Evolutionary conservation across 805 yeast genomes (phyloP).

Genomic region (Tetrapisispora arboricola): DNA sequence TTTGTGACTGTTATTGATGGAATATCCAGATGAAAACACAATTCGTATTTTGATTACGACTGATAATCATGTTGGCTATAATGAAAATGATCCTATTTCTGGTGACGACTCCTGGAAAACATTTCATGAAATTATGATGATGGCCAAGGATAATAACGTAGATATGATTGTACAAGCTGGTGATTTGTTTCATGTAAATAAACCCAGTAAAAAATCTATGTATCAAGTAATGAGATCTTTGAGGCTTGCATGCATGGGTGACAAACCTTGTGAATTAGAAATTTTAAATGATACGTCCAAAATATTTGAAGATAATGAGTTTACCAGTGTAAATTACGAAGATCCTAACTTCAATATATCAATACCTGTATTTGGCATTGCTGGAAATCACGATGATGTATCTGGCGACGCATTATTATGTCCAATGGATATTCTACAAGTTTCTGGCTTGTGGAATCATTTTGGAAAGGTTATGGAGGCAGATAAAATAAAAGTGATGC

Average conservation of each 20-base stretch:
- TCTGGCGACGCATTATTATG: conserved; percentile 76
- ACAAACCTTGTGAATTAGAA: conserved; percentile 78
- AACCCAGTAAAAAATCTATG: conserved; percentile 78
- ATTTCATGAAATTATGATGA: conserved; percentile 67
- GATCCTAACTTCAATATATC: conserved; percentile 86
- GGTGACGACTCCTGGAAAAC: conserved; percentile 87
- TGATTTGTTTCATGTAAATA: conserved; percentile 82
- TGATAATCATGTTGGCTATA: conserved; percentile 93
- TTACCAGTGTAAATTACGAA: conserved; percentile 71
- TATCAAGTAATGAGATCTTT: conserved; percentile 71
- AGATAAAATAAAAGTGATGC: conserved; percentile 64
- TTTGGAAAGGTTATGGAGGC: conserved; percentile 74
- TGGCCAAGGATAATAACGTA: conserved; percentile 62
- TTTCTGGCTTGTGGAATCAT: conserved; percentile 77
- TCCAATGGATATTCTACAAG: conserved; percentile 77
- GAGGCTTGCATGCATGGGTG: conserved; percentile 68
- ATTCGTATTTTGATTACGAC: conserved; percentile 76
- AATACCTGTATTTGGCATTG: conserved; percentile 82
- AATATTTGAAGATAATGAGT: conserved; percentile 48
- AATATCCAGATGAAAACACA: conserved; percentile 40
- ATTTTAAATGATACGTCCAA: conserved; percentile 66
- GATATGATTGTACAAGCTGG: conserved; percentile 92
- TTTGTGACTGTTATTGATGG: conserved; percentile 10
- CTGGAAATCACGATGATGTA: conserved; percentile 96
- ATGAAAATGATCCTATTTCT: conserved; percentile 79